Evolutionary conservation across 1,139 yeast genomes (phyloP).

Genomic region (Protomyces macrosporus): DNA sequence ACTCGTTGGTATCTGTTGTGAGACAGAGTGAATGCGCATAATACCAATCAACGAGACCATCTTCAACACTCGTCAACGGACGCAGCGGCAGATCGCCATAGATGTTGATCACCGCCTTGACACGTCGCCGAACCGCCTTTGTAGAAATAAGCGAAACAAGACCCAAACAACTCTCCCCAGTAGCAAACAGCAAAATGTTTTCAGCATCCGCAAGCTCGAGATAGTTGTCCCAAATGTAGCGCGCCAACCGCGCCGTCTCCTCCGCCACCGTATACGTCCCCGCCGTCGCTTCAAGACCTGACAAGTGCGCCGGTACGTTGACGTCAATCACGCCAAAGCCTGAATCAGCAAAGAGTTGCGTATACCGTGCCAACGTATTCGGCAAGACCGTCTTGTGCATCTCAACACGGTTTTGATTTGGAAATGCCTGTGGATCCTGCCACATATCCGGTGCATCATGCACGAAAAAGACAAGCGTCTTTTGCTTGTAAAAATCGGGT

Average conservation of each 20-base stretch:
- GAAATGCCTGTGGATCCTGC: constrained; percentile 77
- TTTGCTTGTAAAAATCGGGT: constrained; percentile 60
- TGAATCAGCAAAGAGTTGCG: constrained; percentile 55
- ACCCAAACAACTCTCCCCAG: constrained; percentile 85
- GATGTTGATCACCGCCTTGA: constrained; percentile 19
- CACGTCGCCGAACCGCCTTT: constrained; percentile 20
- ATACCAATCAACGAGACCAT: constrained; percentile 23
- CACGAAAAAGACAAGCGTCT: constrained; percentile 61
- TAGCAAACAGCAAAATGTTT: constrained; percentile 74
- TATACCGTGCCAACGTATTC: constrained; percentile 52
- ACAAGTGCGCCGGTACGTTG: constrained; percentile 53
- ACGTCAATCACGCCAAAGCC: constrained; percentile 79
- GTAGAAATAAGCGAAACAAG: constrained; percentile 65
- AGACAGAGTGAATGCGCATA: constrained; percentile 12
- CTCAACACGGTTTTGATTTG: constrained; percentile 67
- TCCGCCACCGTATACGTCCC: constrained; percentile 53
- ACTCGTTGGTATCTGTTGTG: constrained; percentile 2
- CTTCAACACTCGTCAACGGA: constrained; percentile 18
- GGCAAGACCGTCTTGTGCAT: constrained; percentile 58
- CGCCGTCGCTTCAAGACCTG: constrained; percentile 35
- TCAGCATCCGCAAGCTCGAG: constrained; percentile 56
- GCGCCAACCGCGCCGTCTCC: constrained; percentile 68
- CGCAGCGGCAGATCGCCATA: constrained; percentile 11
- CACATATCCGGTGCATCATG: constrained; percentile 94
- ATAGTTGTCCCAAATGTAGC: constrained; percentile 88